phyloP scores from a whole-genome alignment of 1,284 basidiomycete genomes.

The Omphalotus olearius region DNA sequence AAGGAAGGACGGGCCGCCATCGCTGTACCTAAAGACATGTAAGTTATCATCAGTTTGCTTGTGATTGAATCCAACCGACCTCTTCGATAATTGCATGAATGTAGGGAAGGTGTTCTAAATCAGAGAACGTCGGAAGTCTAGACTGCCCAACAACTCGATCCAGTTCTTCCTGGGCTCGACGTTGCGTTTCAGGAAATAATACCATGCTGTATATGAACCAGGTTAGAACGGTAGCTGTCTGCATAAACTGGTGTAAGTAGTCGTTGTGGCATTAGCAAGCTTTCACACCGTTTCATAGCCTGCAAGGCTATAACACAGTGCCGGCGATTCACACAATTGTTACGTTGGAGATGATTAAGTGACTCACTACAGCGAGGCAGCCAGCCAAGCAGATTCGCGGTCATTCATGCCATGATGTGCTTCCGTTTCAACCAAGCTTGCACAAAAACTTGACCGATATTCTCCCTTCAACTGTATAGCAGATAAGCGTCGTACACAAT shows the following conservation, averaged over 20 bases:
- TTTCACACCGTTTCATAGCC: constrained; percentile 4
- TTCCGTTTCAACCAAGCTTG: background rate
- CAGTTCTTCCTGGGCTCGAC: constrained; percentile 3
- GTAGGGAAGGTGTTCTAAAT: constrained; percentile 8
- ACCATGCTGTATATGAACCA: constrained; percentile 7
- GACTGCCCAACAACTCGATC: constrained; percentile 8
- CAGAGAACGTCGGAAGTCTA: constrained; percentile 4
- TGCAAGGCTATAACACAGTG: background rate
- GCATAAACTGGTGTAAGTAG: background rate
- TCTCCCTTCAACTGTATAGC: background rate
- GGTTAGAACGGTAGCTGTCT: constrained; percentile 5
- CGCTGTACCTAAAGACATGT: constrained; percentile 3
- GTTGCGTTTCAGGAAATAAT: constrained; percentile 2
- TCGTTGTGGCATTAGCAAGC: background rate
- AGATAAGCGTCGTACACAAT: background rate
- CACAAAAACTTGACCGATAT: constrained; percentile 3
- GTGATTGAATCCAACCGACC: background rate
- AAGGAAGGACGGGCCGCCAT: constrained; percentile 3
- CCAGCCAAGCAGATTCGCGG: constrained; percentile 4
- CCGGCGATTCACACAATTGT: background rate
- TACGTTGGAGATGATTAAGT: background rate
- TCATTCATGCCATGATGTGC: background rate
- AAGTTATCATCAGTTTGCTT: too few relatives aligned
- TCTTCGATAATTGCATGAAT: constrained; percentile 9
- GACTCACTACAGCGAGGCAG: constrained; percentile 1